These are phyloP conservation scores for Quercus mongolica DNA, from an alignment of 306 rosid genomes.

Conservation along the genomic window DNA sequence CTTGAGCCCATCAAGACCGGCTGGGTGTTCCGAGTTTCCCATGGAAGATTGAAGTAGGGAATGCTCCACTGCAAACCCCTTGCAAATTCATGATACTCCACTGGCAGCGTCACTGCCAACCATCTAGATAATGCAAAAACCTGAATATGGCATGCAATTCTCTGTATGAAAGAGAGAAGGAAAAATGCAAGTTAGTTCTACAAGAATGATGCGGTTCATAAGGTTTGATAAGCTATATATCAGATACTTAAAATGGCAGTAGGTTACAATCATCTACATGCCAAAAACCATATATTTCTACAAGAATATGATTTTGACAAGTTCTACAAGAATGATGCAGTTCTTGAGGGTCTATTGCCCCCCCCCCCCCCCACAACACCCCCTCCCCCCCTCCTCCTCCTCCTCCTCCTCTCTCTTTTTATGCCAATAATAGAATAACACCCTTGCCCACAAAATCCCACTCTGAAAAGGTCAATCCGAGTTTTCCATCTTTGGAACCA, in stretches of 20 bases:
- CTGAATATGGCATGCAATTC: constrained; percentile 83
- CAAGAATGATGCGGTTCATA: background rate
- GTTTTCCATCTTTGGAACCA: background rate
- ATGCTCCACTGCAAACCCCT: constrained; percentile 75
- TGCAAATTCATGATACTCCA: constrained; percentile 70
- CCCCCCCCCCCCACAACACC: too few species aligned
- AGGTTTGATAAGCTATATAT: background rate
- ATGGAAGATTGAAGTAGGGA: constrained; percentile 70
- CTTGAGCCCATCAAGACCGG: constrained; percentile 37
- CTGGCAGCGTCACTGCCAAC: constrained; percentile 69
- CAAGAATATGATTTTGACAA: too few species aligned
- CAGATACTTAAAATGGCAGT: background rate
- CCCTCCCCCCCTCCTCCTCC: too few species aligned
- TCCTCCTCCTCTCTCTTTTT: too few species aligned
- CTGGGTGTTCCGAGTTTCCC: constrained; percentile 53
- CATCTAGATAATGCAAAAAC: constrained; percentile 80
- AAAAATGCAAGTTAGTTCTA: background rate
- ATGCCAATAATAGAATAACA: too few species aligned
- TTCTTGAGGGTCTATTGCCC: too few species aligned
- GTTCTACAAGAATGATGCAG: too few species aligned
- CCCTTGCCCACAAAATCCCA: too few species aligned
- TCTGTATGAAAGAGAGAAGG: constrained; percentile 50
- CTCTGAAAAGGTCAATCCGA: too few species aligned
- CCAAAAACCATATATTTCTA: background rate
- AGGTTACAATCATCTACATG: background rate